Base-by-base conservation (phyloP, 2,329 filamentous ascomycete species). In the Pezicula neosporulosa region DNA sequence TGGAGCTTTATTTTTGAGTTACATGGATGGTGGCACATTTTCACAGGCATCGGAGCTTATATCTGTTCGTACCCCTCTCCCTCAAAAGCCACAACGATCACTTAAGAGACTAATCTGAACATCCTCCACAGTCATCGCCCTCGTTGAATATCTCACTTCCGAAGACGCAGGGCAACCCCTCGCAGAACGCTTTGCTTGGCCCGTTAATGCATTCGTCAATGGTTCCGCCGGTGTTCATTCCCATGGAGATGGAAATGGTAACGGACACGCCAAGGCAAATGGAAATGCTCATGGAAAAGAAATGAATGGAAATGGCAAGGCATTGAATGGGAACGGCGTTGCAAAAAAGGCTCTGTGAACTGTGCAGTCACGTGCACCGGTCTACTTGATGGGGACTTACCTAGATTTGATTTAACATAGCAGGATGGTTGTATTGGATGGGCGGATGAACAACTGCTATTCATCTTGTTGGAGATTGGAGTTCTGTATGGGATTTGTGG, bases 1-100 rank as follows among this genome's bases (percentile, higher is more conserved):
- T 80, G 71, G 73, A 77, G 74, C 2, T 81, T 78, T 63, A 33
- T 80, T 0, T 62, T 85, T 4, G 82, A 85, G 65, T 60, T 84
- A 13, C 82, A 85, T 59, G 82, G 80, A 1, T 85, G 81, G 82
- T 85, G 82, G 82, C 82, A 85, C 58, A 66, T 85, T 15, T 66
- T 83, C 24, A 85, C 81, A 0, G 82, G 78, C 0, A 67, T 80
- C 18, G 75, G 78, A 1, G 79, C 80, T 39, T 66, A 66, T 57
- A 64, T 64, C 15, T 65, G 62, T 65, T 51, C 9, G 59, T 61
- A 39, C 18, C n/a, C 37, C 7, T 18, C 45, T 19, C 15, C 35
- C 30, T 36, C 35, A 5, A 19, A 2, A 30, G 9, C 3, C 28
- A 30, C 10, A 30, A 12, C 10, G 10, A 7, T 30, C 10, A 30